Base-by-base conservation (phyloP, 1,284 basidiomycete species). In the Microbotryum lychnidis-dioicae region DNA sequence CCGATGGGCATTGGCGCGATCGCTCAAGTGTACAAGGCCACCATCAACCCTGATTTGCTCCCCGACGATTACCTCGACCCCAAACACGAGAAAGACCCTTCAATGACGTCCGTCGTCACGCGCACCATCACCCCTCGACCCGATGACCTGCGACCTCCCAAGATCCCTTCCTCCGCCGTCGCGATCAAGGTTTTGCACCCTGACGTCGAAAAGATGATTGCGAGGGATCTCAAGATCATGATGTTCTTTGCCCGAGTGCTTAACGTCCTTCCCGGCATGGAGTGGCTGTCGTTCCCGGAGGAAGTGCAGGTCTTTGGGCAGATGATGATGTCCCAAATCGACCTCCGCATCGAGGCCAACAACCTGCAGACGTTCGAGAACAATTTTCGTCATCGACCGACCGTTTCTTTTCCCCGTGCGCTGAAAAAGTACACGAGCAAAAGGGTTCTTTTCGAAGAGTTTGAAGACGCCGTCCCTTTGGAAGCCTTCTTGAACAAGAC, bases 1-100 rank as follows among this genome's bases (percentile, higher is more conserved):
- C 93, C 96, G 1, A 92, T 99, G 60, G 96, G 96, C 6, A 89
- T 89, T n/a, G 96, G 96, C 49, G 94, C 96, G 7, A 97, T 99
- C 59, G 96, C 92, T 4, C 94, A 98, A 77, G 91, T 89, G 4
- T 96, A 97, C 76, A 84, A 85, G 67, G 93, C 89, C 21, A 87
- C 81, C 7, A 82, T 97, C 57, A 87, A 86, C 65, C 81, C 85
- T 55, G 85, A 92, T 73, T 80, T 97, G 49, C 82, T 96, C 33
- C 88, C 91, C 3, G 74, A 72, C 6, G 72, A 74, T n/a, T 79
- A 79, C 62, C 71, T 75, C 47, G 60, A 65, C 18, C 67, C 74
- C 12, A 75, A 74, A 60, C 70, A 70, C 56, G 52, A 54, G 31
- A 59, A 70, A 18, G 63, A 67, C 58, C 64, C 20, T 2, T 51